Percentiles rank a stretch among this genome's conserved stretches.
Evolutionary conservation across 2,329 filamentous ascomycete species (phyloP).

Genomic region (Trichoderma polysporum): DNA sequence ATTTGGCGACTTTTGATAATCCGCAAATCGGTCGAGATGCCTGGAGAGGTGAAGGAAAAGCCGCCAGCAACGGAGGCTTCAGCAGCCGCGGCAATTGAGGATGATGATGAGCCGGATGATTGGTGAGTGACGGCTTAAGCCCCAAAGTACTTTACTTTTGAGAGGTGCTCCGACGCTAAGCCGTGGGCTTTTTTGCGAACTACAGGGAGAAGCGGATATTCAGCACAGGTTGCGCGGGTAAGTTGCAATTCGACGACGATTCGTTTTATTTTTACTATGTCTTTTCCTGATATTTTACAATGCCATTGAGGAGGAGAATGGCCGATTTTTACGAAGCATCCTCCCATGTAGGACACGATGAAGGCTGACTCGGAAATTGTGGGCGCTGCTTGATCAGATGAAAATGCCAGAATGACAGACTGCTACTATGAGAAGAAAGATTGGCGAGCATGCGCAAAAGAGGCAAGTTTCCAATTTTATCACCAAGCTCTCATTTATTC

Average conservation of each 20-base stretch:
- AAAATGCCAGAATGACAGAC: conserved; percentile 88
- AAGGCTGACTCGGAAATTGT: neutral
- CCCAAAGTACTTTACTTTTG: neutral
- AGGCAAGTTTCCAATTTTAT: conserved; percentile 59
- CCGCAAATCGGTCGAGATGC: conserved; percentile 5
- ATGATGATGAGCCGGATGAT: conserved; percentile 88
- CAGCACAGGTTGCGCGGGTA: conserved; percentile 91
- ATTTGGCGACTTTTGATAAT: conserved; percentile 3
- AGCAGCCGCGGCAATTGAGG: conserved; percentile 41
- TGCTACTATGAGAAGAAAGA: conserved; percentile 97
- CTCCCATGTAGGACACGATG: neutral
- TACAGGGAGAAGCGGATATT: conserved; percentile 94
- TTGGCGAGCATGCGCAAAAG: conserved; percentile 83
- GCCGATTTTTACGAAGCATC: neutral
- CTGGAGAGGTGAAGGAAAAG: conserved; percentile 14
- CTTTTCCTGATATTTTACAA: neutral
- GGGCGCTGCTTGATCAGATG: conserved; percentile 53
- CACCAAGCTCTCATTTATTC: neutral
- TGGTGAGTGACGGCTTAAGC: conserved; percentile 62
- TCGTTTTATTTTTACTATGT: neutral
- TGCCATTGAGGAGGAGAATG: neutral
- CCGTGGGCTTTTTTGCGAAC: neutral
- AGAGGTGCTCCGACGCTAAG: conserved; percentile 30
- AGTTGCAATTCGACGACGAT: conserved; percentile 24
- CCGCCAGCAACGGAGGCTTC: conserved; percentile 2